Evolutionary conservation across 1,139 yeast species (phyloP).

Genomic region (Starmera stellimalicola): DNA sequence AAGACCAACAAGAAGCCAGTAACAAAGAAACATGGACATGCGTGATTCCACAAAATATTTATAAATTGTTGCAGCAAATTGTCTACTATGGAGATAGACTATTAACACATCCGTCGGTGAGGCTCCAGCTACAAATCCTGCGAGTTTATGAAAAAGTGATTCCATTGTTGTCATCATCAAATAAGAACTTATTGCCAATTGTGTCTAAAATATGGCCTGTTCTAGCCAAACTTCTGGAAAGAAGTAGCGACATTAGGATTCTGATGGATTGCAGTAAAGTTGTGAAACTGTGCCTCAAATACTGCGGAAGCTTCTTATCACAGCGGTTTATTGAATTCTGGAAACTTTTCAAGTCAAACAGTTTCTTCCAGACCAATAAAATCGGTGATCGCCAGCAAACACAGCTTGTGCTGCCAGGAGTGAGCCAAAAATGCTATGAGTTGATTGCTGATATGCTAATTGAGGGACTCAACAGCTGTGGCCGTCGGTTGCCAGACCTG

Average conservation of each 20-base stretch:
- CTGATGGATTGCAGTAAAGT: slow-evolving; percentile 27
- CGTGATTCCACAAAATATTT: slow-evolving; percentile 50
- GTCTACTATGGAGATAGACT: slow-evolving; percentile 62
- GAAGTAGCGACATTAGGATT: slow-evolving; percentile 26
- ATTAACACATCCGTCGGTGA: slow-evolving; percentile 56
- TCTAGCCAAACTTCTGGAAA: slow-evolving; percentile 30
- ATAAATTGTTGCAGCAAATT: slow-evolving; percentile 49
- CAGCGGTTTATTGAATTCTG: slow-evolving; percentile 39
- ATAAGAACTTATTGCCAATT: slow-evolving; percentile 51
- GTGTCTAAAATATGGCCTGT: slow-evolving; percentile 66
- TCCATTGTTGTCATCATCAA: slow-evolving; percentile 57
- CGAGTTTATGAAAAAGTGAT: slow-evolving; percentile 38
- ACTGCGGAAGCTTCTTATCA: slow-evolving; percentile 42
- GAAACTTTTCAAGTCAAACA: slow-evolving; percentile 20
- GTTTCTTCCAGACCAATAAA: slow-evolving; percentile 10
- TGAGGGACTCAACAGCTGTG: slow-evolving; percentile 19
- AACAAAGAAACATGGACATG: slow-evolving; percentile 46
- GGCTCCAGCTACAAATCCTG: slow-evolving; percentile 48
- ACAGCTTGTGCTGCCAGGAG: slow-evolving; percentile 22
- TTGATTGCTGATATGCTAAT: slow-evolving; percentile 19
- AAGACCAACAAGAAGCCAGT: slow-evolving; percentile 21
- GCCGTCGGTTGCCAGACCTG: slow-evolving; percentile 22
- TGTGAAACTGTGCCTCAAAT: slow-evolving; percentile 28
- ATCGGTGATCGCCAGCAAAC: slow-evolving; percentile 5
- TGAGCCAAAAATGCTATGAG: slow-evolving; percentile 21